Base-by-base conservation (phyloP, 208 protist species). In the Leishmania amazonensis region DNA sequence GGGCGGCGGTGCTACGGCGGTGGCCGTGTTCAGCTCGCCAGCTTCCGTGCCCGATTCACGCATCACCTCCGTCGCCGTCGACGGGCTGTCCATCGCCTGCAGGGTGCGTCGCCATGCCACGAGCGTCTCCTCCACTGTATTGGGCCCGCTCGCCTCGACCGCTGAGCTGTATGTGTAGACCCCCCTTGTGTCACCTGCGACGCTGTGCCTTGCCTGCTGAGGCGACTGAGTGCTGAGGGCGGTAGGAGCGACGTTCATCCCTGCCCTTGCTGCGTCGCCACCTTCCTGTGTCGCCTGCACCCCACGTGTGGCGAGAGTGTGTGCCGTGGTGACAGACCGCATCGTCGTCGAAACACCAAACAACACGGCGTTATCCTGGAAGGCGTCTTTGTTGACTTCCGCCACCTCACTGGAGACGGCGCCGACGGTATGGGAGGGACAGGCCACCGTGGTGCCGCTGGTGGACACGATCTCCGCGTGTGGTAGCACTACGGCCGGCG, bases 151-250 rank as follows among this genome's bases (percentile, higher is more conserved):
- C 1, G 78, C 75, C 2, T 76, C 78, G 6, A 83, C 83, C 5
- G 68, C 83, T 67, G 78, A 64, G 51, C 82, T 79, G 45, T 80
- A 86, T 9, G 78, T 83, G 78, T 80, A 82, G 75, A 47, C 35
- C 38, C 51, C 21, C 74, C 54, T 31, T 49, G 47, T 38, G 54
- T 21, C 53, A 47, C 49, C 21, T 62, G 35, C 53, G 5, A 38
- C 54, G 57, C 28, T 42, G 31, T 68, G 58, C 57, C 38, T 31
- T 67, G 42, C 38, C 42, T 35, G 40, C 70, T 51, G 70, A 11
- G 70, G 51, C 24, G 45, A 13, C 45, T 31, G 70, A 7, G 42
- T 13, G 11, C 45, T 53, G 24, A 31, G 3, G 15, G 31, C 40
- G 21, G 67, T 17, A 42, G 24, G 40, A 28, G 45, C 28, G 11